Base-by-base conservation (phyloP, 2,329 filamentous ascomycete genomes). In the Pseudogymnoascus sp. region DNA sequence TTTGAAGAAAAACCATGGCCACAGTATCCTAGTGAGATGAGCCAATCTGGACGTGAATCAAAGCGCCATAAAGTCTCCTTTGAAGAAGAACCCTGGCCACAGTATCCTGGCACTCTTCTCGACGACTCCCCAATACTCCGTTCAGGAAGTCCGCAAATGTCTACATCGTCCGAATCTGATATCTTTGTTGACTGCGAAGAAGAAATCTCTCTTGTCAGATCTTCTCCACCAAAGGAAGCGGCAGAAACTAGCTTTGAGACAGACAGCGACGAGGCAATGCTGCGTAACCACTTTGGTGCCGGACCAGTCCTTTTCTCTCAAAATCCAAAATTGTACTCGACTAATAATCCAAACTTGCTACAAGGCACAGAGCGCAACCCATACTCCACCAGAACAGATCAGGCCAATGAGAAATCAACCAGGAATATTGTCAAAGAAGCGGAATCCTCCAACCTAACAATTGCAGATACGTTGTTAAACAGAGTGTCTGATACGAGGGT, bases 151-250 rank as follows among this genome's bases (percentile, higher is more conserved):
- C 50, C 44, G 8, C 28, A 33, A 19, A 33, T 57, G 26, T 57
- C 50, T 11, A 33, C 28, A 33, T 57, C 28, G 10, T 57, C 50
- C 13, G 28, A 53, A 33, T 57, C 50, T 19, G 50, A 57, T 33
- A n/a, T 33, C 28, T 57, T 57, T 57, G 26, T 57, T 33, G 28
- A 57, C 50, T 57, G n/a, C 50, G 50, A 53, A 31, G 47, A 57
- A 57, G 50, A 33, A 33, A 57, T 33, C 50, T 57, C 50, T 33
- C n/a, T 33, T 19, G 50, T 33, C 17, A 57, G 50, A 57, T 57
- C 50, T 33, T 57, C 26, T 33, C 28, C 50, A 33, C 26, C 50
- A 19, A 57, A 57, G 31, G 26, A 13, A 33, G 10, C 11, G 28
- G n/a, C 10, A 19, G 26, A 8, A 57, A 13, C n/a, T 3, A 10